These are phyloP conservation scores for Penicillium sp. DNA, from an alignment of 2,329 filamentous ascomycete species.

Conservation along the genomic window DNA sequence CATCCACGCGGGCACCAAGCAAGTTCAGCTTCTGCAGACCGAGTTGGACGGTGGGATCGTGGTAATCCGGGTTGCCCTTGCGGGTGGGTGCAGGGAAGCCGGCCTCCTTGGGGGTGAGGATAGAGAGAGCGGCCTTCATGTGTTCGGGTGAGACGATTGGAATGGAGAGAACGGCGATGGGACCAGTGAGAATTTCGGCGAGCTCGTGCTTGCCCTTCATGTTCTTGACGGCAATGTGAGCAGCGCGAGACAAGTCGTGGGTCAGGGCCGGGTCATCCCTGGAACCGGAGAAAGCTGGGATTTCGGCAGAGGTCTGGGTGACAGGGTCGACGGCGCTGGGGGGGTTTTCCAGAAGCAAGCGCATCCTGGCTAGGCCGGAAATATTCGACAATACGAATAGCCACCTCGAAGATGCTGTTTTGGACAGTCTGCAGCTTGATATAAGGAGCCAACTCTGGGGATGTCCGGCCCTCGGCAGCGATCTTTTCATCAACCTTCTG, in stretches of 20 bases:
- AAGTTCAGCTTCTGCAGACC: slow-evolving; percentile 85
- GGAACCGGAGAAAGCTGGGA: slow-evolving; percentile 27
- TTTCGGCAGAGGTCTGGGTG: slow-evolving; percentile 34
- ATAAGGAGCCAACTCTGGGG: slow-evolving; percentile 51
- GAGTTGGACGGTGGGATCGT: slow-evolving; percentile 74
- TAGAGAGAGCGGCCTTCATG: slow-evolving; percentile 73
- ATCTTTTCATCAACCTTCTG: slow-evolving; percentile 66
- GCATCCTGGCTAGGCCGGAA: slow-evolving; percentile 55
- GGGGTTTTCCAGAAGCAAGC: slow-evolving; percentile 18
- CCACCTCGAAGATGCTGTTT: slow-evolving; percentile 83
- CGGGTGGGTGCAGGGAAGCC: slow-evolving; percentile 76
- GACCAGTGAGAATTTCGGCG: slow-evolving; percentile 74
- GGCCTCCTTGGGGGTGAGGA: slow-evolving; percentile 69
- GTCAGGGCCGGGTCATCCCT: slow-evolving; percentile 46
- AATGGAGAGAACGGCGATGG: slow-evolving; percentile 75
- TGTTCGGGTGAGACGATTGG: slow-evolving; percentile 81
- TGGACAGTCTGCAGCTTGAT: slow-evolving; percentile 81
- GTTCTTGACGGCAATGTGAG: slow-evolving; percentile 51
- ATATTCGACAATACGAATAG: slow-evolving; percentile 82
- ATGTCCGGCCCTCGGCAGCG: slow-evolving; percentile 52
- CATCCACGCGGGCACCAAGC: slow-evolving; percentile 82
- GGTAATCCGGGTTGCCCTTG: slow-evolving; percentile 73
- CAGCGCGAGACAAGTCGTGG: slow-evolving; percentile 59
- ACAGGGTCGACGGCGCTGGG: slow-evolving; percentile 27
- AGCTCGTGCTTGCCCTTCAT: slow-evolving; percentile 60